Percentiles rank a stretch among this genome's conserved stretches.
phyloP scores from a whole-genome alignment of 768 basidiomycete genomes.

The Boletus pseudo-olivaceus region DNA sequence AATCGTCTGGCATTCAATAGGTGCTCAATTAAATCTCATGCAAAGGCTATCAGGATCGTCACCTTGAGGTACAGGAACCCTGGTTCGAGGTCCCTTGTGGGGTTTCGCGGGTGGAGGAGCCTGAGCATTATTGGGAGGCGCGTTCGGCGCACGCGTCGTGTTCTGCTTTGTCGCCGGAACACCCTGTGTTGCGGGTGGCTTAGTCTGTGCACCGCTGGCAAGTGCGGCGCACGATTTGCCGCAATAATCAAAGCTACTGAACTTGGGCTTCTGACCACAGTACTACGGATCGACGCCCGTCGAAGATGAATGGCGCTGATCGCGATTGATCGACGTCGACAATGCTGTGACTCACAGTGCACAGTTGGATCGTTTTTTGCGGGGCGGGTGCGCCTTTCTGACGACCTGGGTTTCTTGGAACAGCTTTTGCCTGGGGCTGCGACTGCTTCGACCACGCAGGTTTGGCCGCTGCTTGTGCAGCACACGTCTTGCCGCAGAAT shows the following conservation, averaged over 20 bases:
- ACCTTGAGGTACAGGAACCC: constrained; percentile 19
- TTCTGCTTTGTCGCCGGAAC: constrained; percentile 20
- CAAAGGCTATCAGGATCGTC: constrained; percentile 8
- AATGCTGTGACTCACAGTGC: constrained; percentile 25
- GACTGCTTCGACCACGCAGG: constrained; percentile 11
- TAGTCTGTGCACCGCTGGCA: constrained; percentile 33
- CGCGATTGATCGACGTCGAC: constrained; percentile 25
- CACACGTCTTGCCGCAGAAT: constrained; percentile 57
- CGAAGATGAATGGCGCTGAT: constrained; percentile 20
- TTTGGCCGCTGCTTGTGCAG: constrained; percentile 37
- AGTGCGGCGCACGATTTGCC: constrained; percentile 59
- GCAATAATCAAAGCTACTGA: constrained; percentile 57
- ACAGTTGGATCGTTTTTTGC: constrained; percentile 23
- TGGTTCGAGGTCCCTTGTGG: constrained; percentile 15
- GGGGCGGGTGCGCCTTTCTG: constrained; percentile 14
- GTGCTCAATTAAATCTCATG: constrained; percentile 9
- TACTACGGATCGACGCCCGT: constrained; percentile 28
- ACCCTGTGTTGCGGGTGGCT: constrained; percentile 14
- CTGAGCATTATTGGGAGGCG: constrained; percentile 6
- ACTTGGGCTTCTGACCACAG: constrained; percentile 63
- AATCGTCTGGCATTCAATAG: constrained; percentile 18
- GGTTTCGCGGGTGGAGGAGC: constrained; percentile 7
- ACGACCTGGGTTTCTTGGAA: constrained; percentile 8
- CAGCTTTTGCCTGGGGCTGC: constrained; percentile 11
- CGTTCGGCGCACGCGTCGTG: constrained; percentile 5